Percentiles rank a stretch among this genome's conserved stretches.
Conservation (phyloP, 352 stramenopile species). For the Pythium phragmitis region DNA sequence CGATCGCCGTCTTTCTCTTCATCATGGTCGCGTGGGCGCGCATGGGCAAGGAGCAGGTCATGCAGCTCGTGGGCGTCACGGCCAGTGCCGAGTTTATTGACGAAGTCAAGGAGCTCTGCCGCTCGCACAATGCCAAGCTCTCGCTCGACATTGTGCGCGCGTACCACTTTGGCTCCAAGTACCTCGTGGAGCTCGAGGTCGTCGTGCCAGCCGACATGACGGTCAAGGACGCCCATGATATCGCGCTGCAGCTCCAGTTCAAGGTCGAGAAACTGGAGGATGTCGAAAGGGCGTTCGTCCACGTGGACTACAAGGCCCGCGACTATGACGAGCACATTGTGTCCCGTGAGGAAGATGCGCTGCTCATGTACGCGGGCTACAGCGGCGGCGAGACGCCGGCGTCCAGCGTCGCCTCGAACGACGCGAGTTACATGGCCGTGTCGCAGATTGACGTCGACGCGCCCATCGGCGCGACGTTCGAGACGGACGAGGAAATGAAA, state of each 20-base stretch:
- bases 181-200: constrained; percentile 94
- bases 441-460: constrained; percentile 51
- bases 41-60: constrained; percentile 92
- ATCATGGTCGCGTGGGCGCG: constrained; percentile 93
- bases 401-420: constrained; percentile 6
- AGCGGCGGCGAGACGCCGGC: constrained; percentile 27
- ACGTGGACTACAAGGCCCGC: constrained; percentile 90
- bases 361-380: constrained; percentile 37
- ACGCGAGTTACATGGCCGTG: not conserved
- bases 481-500: constrained; percentile 3
- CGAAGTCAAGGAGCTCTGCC: constrained; percentile 80
- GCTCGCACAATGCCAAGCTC: constrained; percentile 67
- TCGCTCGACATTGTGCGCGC: constrained; percentile 86
- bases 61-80: constrained; percentile 69
- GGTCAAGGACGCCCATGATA: constrained; percentile 91
- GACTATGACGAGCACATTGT: constrained; percentile 81
- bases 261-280: constrained; percentile 76
- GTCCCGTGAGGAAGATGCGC: constrained; percentile 52
- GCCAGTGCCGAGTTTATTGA: constrained; percentile 88
- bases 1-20: constrained; percentile 92
- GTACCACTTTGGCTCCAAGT: constrained; percentile 95
- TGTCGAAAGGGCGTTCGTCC: constrained; percentile 91
- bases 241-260: constrained; percentile 92
- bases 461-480: not conserved
- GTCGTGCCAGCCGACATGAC: constrained; percentile 89